Evolutionary conservation across 2,329 filamentous ascomycete genomes (phyloP).

Genomic region (Pseudocercospora macadamiae): DNA sequence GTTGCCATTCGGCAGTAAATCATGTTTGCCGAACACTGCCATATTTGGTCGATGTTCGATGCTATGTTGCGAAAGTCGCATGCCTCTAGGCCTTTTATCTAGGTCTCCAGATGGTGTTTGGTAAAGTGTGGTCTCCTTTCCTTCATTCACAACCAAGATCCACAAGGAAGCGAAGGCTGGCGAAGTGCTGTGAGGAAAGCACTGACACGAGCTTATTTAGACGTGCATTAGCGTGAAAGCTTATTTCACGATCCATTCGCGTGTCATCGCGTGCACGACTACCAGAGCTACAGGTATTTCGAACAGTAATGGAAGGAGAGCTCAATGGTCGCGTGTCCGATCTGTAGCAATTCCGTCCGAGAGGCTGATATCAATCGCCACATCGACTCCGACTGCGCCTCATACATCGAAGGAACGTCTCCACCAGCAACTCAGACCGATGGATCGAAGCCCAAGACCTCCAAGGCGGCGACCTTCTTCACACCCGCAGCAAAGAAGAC

Average conservation of each 20-base stretch:
- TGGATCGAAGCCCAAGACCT: slow-evolving; percentile 25
- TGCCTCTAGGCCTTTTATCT: no score
- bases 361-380: slow-evolving; percentile 82
- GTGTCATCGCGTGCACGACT: neutral
- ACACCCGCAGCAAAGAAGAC: slow-evolving; percentile 52
- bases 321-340: slow-evolving; percentile 40
- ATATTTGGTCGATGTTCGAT: no score
- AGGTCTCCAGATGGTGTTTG: no score
- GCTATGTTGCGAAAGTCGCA: no score
- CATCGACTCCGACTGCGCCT: slow-evolving; percentile 80
- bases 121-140: neutral
- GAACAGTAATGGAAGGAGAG: neutral
- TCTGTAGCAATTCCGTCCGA: slow-evolving; percentile 48
- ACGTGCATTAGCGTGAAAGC: neutral
- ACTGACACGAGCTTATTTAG: neutral
- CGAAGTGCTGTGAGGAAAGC: neutral
- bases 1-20: no score
- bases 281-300: neutral
- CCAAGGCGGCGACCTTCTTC: slow-evolving; percentile 59
- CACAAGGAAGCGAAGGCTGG: neutral
- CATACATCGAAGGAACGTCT: slow-evolving; percentile 62
- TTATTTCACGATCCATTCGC: neutral
- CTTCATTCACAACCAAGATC: neutral
- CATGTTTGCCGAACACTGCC: no score
- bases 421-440: slow-evolving; percentile 44